A percentile compares a stretch with the other conserved stretches of the same genome.
These are phyloP conservation scores for Cronartium ribicola DNA, from an alignment of 1,284 basidiomycete species.

Conservation along the genomic window DNA sequence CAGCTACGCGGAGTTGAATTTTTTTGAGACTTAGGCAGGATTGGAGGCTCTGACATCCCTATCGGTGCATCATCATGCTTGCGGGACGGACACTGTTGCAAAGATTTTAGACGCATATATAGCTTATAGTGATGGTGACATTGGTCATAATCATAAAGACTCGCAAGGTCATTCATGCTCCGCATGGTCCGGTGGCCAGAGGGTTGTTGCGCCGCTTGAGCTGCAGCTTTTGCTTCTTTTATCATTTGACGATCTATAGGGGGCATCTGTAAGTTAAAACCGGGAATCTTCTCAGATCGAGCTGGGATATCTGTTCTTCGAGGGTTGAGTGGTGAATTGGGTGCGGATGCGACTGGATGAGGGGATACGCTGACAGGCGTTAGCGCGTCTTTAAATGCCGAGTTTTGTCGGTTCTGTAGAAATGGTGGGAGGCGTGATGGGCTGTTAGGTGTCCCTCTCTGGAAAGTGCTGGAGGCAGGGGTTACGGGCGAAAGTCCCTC, in stretches of 20 bases:
- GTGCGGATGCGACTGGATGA: background rate
- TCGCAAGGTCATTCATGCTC: constrained; percentile 1
- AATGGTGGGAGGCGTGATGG: constrained; percentile 12
- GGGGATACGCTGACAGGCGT: background rate
- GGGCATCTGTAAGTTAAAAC: background rate
- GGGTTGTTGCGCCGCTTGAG: background rate
- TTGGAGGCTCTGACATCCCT: too few relatives aligned
- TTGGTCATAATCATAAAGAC: background rate
- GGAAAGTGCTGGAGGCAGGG: too few relatives aligned
- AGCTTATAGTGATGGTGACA: background rate
- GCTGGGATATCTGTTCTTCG: background rate
- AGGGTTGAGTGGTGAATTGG: constrained; percentile 3
- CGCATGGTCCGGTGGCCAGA: background rate
- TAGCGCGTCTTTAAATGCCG: background rate
- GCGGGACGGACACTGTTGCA: too few relatives aligned
- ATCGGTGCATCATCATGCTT: too few relatives aligned
- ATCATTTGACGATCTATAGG: background rate
- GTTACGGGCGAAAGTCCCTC: background rate
- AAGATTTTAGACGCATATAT: too few relatives aligned
- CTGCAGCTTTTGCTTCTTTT: background rate
- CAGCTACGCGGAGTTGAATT: background rate
- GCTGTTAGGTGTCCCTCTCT: background rate
- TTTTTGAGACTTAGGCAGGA: too few relatives aligned
- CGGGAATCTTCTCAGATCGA: background rate
- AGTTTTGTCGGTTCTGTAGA: constrained; percentile 2